Evolutionary conservation across 768 basidiomycete species (phyloP), one percentile per base, ranked within the genome.

Genomic region (Trametes elegans): DNA sequence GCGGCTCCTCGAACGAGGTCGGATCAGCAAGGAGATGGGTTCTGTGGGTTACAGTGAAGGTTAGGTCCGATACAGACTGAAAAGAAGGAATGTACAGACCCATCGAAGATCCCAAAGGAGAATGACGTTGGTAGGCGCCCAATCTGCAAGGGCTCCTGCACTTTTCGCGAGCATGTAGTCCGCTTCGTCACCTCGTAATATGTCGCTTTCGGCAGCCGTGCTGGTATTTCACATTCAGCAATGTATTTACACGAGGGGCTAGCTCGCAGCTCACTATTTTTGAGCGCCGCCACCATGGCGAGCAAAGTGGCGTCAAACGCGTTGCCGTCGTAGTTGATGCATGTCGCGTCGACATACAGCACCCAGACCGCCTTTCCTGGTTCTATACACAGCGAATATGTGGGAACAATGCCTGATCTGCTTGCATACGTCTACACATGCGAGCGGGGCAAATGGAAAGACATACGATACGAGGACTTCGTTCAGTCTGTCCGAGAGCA

Each of bases 271-370:
- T 44, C 62, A 96, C 94, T 88, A 57, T 93, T 92, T 68, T 76
- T 80, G 39, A 98, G 73, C 5, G 96, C 94, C 8, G 88, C 84
- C 44, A 93, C 82, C 77, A 95, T 89, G 0, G 93, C 92, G 19
- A 98, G 68, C 9, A 98, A 76, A 0, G 91, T 80, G 0, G 97
- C 93, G 61, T 99, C 97, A 55, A 95, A 93, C 1, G 80, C 88
- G 65, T 98, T 98, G 5, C 97, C 97, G 68, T 98, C 95, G 66
- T 96, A 97, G 72, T 97, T 98, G 60, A 99, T 91, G 67, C 96
- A 98, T 0, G 88, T 90, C 26, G 90, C 84, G 61, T 99, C 97
- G 62, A 98, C 79, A 65, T 98, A 98, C n/a, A 98, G 78, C 26
- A 88, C 88, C 93, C 94, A 99, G 0, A 77, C 93, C 0, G 92